Evolutionary conservation across 768 basidiomycete genomes (phyloP), one percentile per base, ranked within the genome.

Genomic region (Tulasnella sp.): DNA sequence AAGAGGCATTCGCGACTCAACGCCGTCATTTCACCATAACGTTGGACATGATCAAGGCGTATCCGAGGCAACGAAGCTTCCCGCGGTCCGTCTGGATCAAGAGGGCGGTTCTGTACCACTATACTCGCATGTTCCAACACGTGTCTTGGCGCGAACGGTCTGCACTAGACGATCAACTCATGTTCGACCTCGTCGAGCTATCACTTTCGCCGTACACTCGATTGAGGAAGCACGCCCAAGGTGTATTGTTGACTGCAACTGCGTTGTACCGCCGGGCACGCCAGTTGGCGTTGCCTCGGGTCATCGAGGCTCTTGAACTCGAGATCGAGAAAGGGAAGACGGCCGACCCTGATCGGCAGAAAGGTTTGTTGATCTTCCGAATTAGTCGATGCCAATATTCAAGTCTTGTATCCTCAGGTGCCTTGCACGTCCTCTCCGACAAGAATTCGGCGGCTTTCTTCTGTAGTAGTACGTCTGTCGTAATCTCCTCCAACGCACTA

Each of bases 141-240:
- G 75, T 83, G 1, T 66, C 86, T 49, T 86, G 84, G 67, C 83
- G 87, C 42, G 74, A 77, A 39, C 79, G 88, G 27, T 82, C 83
- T 7, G 76, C 73, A 32, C 72, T 86, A n/a, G 86, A 89, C 59
- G 85, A 89, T 65, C 70, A 69, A 59, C 70, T 90, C 19, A 70
- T 90, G 6, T 66, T 71, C 5, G 84, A 86, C 65, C 68, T 90
- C 17, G 74, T 82, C 8, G 84, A 86, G 62, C 69, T 89, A 36
- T 84, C 86, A 36, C 71, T 90, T 21, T 90, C 87, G 0, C 83
- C 81, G 3, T 90, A 90, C 64, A 85, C 83, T 4, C 73, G 85
- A 62, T 76, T 88, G 53, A 72, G 86, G 66, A 57, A 49, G 23
- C 55, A 57, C 41, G 43, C 55, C 6, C 55, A 57, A 17, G 48